phyloP scores from a whole-genome alignment of 169 alveolate genomes.

The Plasmodium knowlesi region DNA sequence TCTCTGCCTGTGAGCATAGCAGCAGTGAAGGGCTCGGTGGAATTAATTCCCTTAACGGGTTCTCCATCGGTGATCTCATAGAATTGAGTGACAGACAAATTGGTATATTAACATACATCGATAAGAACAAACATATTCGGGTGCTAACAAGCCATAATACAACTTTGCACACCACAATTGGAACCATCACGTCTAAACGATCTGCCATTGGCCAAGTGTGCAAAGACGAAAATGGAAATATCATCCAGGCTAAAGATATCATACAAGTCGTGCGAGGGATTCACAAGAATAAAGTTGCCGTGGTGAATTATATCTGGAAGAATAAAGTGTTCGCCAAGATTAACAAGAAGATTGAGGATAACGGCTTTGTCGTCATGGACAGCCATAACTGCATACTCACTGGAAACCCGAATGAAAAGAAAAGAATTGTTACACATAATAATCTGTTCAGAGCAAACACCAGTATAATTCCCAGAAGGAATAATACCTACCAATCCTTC shows the following conservation, averaged over 20 bases:
- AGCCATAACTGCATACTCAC: conserved; percentile 32
- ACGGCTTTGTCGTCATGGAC: conserved; percentile 72
- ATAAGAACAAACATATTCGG: conserved; percentile 80
- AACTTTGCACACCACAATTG: conserved; percentile 71
- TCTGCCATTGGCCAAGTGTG: conserved; percentile 81
- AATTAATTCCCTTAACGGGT: conserved; percentile 83
- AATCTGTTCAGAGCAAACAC: conserved; percentile 55
- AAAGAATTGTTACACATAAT: conserved; percentile 44
- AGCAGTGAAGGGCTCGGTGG: conserved; percentile 78
- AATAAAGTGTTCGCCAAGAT: conserved; percentile 78
- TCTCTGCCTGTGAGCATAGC: conserved; percentile 38
- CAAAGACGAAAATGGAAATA: conserved; percentile 79
- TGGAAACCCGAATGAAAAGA: conserved; percentile 42
- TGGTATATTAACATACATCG: conserved; percentile 87
- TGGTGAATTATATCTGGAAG: conserved; percentile 83
- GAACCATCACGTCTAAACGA: conserved; percentile 81
- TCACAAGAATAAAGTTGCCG: conserved; percentile 79
- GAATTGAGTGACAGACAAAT: conserved; percentile 86
- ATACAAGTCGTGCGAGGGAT: conserved; percentile 80
- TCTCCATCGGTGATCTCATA: conserved; percentile 85
- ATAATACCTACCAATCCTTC: conserved; percentile 62
- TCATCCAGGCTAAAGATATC: conserved; percentile 76
- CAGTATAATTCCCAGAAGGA: neutral
- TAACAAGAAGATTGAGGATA: conserved; percentile 75
- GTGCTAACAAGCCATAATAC: conserved; percentile 77